These are phyloP conservation scores for Brassica juncea DNA, from an alignment of 345 rosid genomes.

Conservation along the genomic window DNA sequence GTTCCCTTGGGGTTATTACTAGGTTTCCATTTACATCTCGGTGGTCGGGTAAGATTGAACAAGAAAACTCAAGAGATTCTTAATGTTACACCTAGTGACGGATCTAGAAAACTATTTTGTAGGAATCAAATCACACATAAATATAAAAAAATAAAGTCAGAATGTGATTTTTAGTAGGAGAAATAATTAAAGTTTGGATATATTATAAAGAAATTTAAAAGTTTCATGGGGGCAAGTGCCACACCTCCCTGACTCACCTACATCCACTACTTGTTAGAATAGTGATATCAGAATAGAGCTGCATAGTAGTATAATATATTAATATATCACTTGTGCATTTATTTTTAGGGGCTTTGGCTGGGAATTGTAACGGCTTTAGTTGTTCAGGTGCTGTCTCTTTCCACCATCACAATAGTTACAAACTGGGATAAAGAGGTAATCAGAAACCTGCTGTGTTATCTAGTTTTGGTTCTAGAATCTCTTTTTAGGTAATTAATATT, in stretches of 20 bases:
- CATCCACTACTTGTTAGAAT: not conserved
- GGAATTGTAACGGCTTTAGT: constrained; percentile 1
- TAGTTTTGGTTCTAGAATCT: not conserved
- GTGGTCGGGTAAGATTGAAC: constrained; percentile 25
- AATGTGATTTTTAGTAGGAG: too few relatives aligned
- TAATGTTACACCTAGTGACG: not conserved
- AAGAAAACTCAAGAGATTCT: not conserved
- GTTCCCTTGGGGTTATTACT: constrained; percentile 39
- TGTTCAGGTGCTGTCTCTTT: not conserved
- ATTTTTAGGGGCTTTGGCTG: not conserved
- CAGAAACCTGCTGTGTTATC: not conserved
- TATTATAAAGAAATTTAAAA: too few relatives aligned
- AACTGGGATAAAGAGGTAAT: not conserved
- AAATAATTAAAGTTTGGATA: not conserved
- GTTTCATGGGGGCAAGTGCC: not conserved
- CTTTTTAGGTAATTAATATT: not conserved
- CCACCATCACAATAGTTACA: not conserved
- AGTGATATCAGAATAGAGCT: not conserved
- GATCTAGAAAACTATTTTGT: not conserved
- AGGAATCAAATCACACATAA: too few relatives aligned
- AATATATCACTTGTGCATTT: not conserved
- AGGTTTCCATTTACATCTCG: constrained; percentile 25
- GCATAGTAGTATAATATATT: not conserved
- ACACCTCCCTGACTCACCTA: not conserved
- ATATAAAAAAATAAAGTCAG: too few relatives aligned